phyloP scores from a whole-genome alignment of 495 filamentous ascomycete genomes.

The Penicillium egyptiacum region DNA sequence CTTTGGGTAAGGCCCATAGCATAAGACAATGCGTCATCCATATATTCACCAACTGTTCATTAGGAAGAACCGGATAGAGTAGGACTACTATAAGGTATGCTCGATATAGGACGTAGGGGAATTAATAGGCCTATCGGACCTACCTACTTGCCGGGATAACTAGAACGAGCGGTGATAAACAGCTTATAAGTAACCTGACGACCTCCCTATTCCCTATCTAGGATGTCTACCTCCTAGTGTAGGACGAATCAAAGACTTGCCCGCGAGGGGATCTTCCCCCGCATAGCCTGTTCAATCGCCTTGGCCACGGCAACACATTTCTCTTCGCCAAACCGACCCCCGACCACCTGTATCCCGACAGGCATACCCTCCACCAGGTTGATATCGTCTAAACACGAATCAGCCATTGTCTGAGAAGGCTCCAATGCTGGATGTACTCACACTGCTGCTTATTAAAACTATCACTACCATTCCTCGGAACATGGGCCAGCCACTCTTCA shows the following conservation, averaged over 20 bases:
- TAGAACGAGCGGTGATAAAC: no score
- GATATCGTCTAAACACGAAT: conserved; percentile 37
- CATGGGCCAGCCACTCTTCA: conserved; percentile 36
- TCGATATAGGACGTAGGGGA: no score
- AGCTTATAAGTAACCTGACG: no score
- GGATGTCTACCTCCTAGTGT: not conserved
- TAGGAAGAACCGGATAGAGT: no score
- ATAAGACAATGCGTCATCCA: no score
- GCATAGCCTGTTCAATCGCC: conserved; percentile 31
- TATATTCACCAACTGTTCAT: no score
- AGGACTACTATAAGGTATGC: no score
- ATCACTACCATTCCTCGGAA: conserved; percentile 42
- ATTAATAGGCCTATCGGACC: no score
- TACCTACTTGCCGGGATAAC: no score
- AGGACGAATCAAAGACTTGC: conserved; percentile 15
- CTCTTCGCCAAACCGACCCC: conserved; percentile 48
- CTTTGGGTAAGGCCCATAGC: no score
- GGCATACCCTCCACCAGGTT: conserved; percentile 52
- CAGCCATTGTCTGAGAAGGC: not conserved
- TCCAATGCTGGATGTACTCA: conserved; percentile 18
- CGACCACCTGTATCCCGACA: conserved; percentile 56
- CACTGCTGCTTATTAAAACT: conserved; percentile 47
- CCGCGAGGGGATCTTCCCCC: conserved; percentile 11
- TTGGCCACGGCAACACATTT: conserved; percentile 48
- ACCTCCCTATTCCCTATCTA: no score